Conservation (phyloP, 1,284 basidiomycete genomes). For the Sanghuangporus sanghuang region DNA sequence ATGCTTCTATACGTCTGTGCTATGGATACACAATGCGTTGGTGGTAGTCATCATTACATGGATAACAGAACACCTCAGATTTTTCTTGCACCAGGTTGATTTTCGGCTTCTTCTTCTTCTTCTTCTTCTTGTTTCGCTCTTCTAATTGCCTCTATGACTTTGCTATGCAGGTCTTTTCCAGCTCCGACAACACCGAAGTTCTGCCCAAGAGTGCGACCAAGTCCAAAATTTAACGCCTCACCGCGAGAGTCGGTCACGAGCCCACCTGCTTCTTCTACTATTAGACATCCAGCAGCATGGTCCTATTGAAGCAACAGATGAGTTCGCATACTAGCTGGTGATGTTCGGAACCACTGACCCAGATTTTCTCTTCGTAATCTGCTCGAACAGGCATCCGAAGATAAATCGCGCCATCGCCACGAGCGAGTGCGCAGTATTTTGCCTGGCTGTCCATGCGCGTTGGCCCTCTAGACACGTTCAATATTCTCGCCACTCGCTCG, state of each 20-base stretch:
- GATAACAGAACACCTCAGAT: not conserved
- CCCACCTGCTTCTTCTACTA: slow-evolving; percentile 90
- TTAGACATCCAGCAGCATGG: slow-evolving; percentile 83
- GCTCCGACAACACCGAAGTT: slow-evolving; percentile 88
- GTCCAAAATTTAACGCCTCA: slow-evolving; percentile 76
- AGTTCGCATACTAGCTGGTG: slow-evolving; percentile 3
- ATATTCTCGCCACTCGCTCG: slow-evolving; percentile 63
- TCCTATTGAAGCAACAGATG: slow-evolving; percentile 45
- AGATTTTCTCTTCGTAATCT: slow-evolving; percentile 87
- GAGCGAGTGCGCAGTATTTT: slow-evolving; percentile 86
- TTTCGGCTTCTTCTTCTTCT: slow-evolving; percentile 23
- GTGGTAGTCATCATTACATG: not conserved
- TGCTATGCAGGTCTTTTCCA: slow-evolving; percentile 59
- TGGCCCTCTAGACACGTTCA: slow-evolving; percentile 64
- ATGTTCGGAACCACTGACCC: slow-evolving; percentile 44
- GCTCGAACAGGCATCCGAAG: slow-evolving; percentile 85
- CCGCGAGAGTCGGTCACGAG: slow-evolving; percentile 82
- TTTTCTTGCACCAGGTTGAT: not conserved
- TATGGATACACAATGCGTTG: not conserved
- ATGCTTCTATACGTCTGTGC: not conserved
- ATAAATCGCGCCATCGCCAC: slow-evolving; percentile 89
- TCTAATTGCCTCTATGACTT: slow-evolving; percentile 74
- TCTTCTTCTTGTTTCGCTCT: slow-evolving; percentile 43
- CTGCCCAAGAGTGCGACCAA: slow-evolving; percentile 80
- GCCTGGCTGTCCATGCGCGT: slow-evolving; percentile 98